A percentile compares a stretch with the other conserved stretches of the same genome.
Conservation (phyloP, 2,329 filamentous ascomycete species). For the Didymella segeticola region DNA sequence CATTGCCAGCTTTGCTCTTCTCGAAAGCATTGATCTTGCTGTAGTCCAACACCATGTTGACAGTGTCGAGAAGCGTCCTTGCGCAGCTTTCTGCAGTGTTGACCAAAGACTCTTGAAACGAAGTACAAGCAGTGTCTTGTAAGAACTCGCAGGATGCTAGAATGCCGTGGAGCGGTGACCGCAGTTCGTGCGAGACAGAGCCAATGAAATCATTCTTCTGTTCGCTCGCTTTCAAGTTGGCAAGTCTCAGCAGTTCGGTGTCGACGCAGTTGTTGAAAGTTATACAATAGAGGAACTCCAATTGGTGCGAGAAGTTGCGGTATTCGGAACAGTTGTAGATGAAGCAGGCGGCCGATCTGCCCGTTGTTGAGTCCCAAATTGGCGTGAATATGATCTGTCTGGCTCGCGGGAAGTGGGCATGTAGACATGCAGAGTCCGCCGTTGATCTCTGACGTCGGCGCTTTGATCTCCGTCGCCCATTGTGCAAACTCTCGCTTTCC, state of each 20-base stretch:
- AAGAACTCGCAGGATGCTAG: constrained; percentile 56
- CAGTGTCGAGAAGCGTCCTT: constrained; percentile 55
- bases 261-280: constrained; percentile 38
- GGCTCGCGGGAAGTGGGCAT: constrained; percentile 9
- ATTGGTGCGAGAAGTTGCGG: constrained; percentile 19
- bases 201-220: constrained; percentile 60
- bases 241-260: constrained; percentile 51
- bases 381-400: constrained; percentile 29
- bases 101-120: constrained; percentile 50
- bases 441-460: constrained; percentile 34
- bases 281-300: constrained; percentile 13
- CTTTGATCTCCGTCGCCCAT: not conserved
- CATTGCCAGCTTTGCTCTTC: constrained; percentile 41
- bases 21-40: constrained; percentile 27
- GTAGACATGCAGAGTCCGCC: constrained; percentile 27
- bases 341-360: constrained; percentile 23
- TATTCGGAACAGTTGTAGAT: constrained; percentile 40
- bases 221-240: constrained; percentile 38
- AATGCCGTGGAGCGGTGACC: constrained; percentile 49
- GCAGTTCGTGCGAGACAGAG: constrained; percentile 58
- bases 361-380: constrained; percentile 31
- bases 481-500: not conserved
- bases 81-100: constrained; percentile 58
- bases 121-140: constrained; percentile 49
- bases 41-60: constrained; percentile 34